Evolutionary conservation across 139 green algal genomes (phyloP).

Genomic region (Chlamydomonas applanata): DNA sequence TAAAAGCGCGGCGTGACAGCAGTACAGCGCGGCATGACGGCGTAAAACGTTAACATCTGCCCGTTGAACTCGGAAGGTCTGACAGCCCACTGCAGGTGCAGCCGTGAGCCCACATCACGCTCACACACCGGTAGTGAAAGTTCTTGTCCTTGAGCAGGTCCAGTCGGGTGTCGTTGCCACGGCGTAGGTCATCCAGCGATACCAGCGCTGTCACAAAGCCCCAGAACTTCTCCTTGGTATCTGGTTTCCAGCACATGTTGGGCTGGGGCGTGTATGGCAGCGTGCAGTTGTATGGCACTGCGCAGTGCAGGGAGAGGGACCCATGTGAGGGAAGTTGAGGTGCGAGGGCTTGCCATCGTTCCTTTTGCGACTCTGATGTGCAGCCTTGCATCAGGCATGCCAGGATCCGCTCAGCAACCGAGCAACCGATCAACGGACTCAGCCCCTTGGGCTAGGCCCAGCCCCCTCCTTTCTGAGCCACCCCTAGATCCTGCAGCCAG

Average conservation of each 20-base stretch:
- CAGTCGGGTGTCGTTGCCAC: conserved; percentile 21
- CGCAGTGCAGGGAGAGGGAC: not conserved
- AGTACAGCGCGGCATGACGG: too few species aligned
- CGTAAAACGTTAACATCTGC: too few species aligned
- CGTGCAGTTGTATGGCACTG: conserved; percentile 29
- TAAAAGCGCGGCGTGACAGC: not conserved
- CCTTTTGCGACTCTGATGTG: too few species aligned
- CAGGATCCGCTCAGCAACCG: too few species aligned
- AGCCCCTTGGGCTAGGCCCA: too few species aligned
- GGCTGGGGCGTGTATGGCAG: conserved; percentile 14
- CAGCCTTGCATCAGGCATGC: too few species aligned
- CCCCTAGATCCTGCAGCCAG: too few species aligned
- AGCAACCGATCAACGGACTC: not conserved
- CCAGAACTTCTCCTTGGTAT: conserved; percentile 25
- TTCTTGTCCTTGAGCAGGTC: conserved; percentile 19
- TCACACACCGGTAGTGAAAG: conserved; percentile 27
- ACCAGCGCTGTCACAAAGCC: conserved; percentile 32
- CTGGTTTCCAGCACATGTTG: conserved; percentile 20
- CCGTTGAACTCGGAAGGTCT: too few species aligned
- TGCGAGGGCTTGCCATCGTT: too few species aligned
- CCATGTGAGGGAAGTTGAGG: too few species aligned
- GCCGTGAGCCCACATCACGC: not conserved
- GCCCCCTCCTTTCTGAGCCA: too few species aligned
- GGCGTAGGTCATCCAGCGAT: conserved; percentile 21
- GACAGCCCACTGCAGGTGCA: not conserved